Base-by-base conservation (phyloP, 805 yeast species). In the Candida arabinofermentans region DNA sequence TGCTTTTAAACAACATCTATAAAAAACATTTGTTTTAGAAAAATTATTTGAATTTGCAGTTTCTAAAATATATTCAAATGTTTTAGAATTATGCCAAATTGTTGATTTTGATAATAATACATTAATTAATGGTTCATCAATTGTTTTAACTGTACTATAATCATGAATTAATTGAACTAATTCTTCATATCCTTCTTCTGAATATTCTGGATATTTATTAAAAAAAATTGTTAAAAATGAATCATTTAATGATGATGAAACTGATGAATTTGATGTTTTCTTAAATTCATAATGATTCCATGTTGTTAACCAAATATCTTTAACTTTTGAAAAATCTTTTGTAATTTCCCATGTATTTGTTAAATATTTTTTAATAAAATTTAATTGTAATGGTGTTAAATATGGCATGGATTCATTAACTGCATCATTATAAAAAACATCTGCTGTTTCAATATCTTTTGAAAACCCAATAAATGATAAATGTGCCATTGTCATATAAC, bases 101-200 rank as follows among this genome's bases (percentile, higher is more conserved):
- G 77, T 76, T 49, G 79, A 74, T 55, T 80, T 81, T 31, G 86
- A 75, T 43, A 86, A 70, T 40, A 86, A 70, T 33, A 86, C 85
- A 61, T 86, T 87, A 61, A 87, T 75, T 55, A 87, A 85, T n/a
- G 86, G 82, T 60, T 85, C 91, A 60, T 86, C 91, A 42, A 83
- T 71, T 18, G 74, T 69, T 54, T 77, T 78, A 46, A 79, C 67
- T 36, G 69, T 69, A 38, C 78, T 71, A 58, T 83, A 83, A 26
- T 71, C 66, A 14, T 70, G 59, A 44, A 85, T 77, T 39, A 84
- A 59, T 37, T 73, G 69, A 55, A 76, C 75, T 51, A 87, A 72
- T 50, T 75, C 71, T 39, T 57, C 58, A 52, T 81, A 75, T 4
- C 88, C 83, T 48, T 77, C 76, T 8, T 65, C 67, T 32, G 75